These are phyloP conservation scores for Exophiala spinifera DNA, from an alignment of 2,329 filamentous ascomycete species.

Conservation along the genomic window DNA sequence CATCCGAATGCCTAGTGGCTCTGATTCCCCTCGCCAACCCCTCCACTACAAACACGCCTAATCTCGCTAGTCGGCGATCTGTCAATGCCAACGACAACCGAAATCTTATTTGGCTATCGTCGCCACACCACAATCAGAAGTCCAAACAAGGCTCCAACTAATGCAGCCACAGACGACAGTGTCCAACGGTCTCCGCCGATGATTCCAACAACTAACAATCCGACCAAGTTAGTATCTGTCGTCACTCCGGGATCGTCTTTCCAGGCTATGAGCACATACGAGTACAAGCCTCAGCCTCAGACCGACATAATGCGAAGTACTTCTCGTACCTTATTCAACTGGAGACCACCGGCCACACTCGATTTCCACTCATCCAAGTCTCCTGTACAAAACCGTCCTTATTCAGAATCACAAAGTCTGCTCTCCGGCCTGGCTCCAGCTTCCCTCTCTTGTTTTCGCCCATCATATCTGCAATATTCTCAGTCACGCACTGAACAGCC, in stretches of 20 bases:
- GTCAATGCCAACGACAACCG: background rate
- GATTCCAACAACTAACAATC: background rate
- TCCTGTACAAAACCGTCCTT: conserved; percentile 47
- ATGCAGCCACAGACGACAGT: background rate
- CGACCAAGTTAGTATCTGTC: background rate
- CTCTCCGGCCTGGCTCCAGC: conserved; percentile 45
- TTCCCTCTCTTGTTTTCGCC: conserved; percentile 44
- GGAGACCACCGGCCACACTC: conserved; percentile 35
- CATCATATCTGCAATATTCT: conserved; percentile 53
- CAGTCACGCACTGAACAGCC: conserved; percentile 49
- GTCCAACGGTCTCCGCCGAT: background rate
- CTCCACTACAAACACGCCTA: background rate
- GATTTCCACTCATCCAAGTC: conserved; percentile 51
- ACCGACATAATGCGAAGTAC: no score
- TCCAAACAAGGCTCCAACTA: background rate
- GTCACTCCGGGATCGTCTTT: background rate
- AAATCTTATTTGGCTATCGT: background rate
- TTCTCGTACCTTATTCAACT: background rate
- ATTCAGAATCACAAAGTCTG: conserved; percentile 50
- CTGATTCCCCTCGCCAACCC: background rate
- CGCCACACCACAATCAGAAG: no score
- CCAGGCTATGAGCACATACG: background rate
- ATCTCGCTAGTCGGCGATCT: background rate
- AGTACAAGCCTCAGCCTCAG: background rate
- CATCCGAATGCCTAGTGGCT: no score